These are phyloP conservation scores for Penicillium nucicola DNA, from an alignment of 495 filamentous ascomycete species.

Conservation along the genomic window DNA sequence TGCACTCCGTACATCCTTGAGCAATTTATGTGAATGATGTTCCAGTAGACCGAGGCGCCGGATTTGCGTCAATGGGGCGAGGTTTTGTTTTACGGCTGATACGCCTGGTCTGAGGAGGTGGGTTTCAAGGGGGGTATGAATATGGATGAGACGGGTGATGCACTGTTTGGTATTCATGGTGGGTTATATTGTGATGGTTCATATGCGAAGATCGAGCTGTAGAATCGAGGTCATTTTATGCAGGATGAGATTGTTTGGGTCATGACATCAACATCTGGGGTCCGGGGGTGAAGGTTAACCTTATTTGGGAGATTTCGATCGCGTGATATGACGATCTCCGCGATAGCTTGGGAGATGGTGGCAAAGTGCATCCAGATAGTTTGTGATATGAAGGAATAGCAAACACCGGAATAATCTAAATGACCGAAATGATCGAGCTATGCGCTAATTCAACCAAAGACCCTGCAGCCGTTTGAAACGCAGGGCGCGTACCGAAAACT, in stretches of 20 bases:
- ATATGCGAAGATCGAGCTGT: neutral
- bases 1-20: conserved; percentile 18
- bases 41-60: conserved; percentile 24
- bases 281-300: conserved; percentile 1
- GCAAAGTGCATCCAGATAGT: too few relatives aligned
- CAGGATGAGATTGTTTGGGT: neutral
- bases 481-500: too few relatives aligned
- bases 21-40: conserved; percentile 26
- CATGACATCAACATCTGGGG: conserved; percentile 7
- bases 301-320: neutral
- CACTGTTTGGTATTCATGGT: conserved; percentile 1
- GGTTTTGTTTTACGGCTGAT: conserved; percentile 2
- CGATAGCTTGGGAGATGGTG: too few relatives aligned
- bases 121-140: neutral
- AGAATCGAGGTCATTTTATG: neutral
- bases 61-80: conserved; percentile 10
- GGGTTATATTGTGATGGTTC: neutral
- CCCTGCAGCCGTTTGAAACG: neutral
- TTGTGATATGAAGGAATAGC: too few relatives aligned
- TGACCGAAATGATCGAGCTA: neutral
- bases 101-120: neutral
- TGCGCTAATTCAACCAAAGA: neutral
- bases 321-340: neutral
- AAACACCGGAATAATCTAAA: too few relatives aligned
- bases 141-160: neutral